These are phyloP conservation scores for Emergomyces pasteurianus DNA, from an alignment of 2,329 filamentous ascomycete species.

Conservation along the genomic window DNA sequence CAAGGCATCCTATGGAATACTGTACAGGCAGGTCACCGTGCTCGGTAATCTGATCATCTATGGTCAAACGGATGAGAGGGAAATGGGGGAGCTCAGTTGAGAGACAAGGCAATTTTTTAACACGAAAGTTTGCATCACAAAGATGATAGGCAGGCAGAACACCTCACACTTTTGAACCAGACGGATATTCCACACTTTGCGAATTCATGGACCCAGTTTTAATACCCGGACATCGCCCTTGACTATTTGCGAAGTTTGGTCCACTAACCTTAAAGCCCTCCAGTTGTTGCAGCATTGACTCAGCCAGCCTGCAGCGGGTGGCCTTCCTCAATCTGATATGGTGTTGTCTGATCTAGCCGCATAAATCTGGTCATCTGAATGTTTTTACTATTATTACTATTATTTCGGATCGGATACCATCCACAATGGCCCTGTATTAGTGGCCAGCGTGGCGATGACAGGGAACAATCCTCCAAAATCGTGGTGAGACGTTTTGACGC, in stretches of 20 bases:
- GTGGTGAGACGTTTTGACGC: neutral
- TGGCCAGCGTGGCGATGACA: neutral
- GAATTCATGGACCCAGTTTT: neutral
- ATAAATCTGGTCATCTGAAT: slow-evolving; percentile 3
- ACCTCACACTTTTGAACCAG: neutral
- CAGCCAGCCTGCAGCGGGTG: neutral
- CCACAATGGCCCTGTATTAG: neutral
- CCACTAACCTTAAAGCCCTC: neutral
- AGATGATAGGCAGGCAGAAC: neutral
- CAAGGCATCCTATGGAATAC: neutral
- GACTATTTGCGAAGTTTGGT: neutral
- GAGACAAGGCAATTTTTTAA: neutral
- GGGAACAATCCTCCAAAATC: neutral
- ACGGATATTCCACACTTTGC: neutral
- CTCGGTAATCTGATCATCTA: neutral
- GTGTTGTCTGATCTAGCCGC: neutral
- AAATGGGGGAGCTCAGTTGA: neutral
- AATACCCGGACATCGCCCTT: slow-evolving; percentile 1
- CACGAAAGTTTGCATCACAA: neutral
- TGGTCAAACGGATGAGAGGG: neutral
- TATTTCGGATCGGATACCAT: neutral
- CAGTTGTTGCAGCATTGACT: neutral
- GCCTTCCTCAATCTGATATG: neutral
- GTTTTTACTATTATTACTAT: neutral
- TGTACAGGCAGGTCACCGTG: neutral